These are phyloP conservation scores for Pseudocercospora fuligena DNA, from an alignment of 2,329 filamentous ascomycete species.

Conservation along the genomic window DNA sequence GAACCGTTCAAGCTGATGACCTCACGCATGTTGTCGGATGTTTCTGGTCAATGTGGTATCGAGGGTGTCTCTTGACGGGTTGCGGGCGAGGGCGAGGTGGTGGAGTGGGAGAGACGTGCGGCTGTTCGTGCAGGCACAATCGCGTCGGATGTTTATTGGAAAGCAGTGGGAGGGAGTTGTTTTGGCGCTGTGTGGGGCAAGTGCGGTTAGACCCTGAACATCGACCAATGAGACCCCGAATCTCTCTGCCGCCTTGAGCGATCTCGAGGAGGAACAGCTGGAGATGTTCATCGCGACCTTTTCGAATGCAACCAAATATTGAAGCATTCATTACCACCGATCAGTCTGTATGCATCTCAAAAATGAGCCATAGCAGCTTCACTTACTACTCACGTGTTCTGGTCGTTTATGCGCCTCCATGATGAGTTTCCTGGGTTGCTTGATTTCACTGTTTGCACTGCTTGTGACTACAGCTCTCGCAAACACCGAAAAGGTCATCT, in stretches of 20 bases:
- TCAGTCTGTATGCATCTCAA: not conserved
- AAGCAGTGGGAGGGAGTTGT: not conserved
- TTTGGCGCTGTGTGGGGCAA: conserved; percentile 7
- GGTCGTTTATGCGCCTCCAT: conserved; percentile 22
- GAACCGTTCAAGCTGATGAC: conserved; percentile 99
- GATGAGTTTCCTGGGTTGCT: conserved; percentile 33
- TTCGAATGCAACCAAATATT: not conserved
- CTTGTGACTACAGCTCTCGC: conserved; percentile 49
- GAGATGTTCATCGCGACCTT: not conserved
- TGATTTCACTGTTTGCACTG: conserved; percentile 33
- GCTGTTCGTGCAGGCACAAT: conserved; percentile 11
- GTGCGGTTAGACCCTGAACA: conserved; percentile 2
- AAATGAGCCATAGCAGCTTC: conserved; percentile 13
- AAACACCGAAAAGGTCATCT: conserved; percentile 92
- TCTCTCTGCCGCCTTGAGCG: not conserved
- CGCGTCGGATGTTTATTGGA: conserved; percentile 9
- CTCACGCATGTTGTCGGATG: conserved; percentile 83
- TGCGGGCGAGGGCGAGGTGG: conserved; percentile 23
- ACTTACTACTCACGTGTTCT: not conserved
- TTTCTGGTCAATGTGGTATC: conserved; percentile 15
- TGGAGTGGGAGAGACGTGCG: conserved; percentile 16
- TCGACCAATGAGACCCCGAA: not conserved
- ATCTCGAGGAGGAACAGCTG: not conserved
- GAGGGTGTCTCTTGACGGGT: conserved; percentile 30
- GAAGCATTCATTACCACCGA: not conserved